Percentiles rank a stretch among this genome's conserved stretches.
Conservation (phyloP, 2,329 filamentous ascomycete genomes). For the Ceratocystiopsis sp. region DNA sequence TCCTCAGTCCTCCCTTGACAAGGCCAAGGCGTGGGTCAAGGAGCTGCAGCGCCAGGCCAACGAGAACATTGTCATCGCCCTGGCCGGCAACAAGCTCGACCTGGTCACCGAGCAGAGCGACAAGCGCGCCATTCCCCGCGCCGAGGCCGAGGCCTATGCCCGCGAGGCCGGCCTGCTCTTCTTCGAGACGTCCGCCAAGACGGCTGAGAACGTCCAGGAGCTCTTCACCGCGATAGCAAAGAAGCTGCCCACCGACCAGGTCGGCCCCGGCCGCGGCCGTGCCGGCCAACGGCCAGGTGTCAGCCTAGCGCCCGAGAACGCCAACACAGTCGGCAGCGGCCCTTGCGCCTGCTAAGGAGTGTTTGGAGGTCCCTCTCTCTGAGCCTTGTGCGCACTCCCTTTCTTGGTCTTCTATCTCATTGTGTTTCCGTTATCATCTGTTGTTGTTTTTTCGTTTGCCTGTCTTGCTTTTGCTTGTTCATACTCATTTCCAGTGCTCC, state of each 20-base stretch:
- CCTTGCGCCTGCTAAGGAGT: slow-evolving; percentile 35
- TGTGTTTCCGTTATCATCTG: too few species aligned
- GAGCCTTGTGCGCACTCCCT: too few species aligned
- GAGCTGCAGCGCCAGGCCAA: slow-evolving; percentile 97
- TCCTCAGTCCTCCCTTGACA: slow-evolving; percentile 76
- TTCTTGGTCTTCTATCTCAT: too few species aligned
- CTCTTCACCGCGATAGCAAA: slow-evolving; percentile 95
- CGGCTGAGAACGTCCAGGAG: slow-evolving; percentile 86
- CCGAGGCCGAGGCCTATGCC: slow-evolving; percentile 89
- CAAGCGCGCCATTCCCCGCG: slow-evolving; percentile 78
- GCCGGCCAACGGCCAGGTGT: slow-evolving; percentile 43
- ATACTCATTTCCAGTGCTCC: too few species aligned
- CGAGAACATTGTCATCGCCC: slow-evolving; percentile 97
- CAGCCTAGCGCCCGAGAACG: slow-evolving; percentile 36
- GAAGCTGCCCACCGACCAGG: slow-evolving; percentile 93
- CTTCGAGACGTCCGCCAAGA: slow-evolving; percentile 98
- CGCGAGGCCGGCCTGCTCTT: slow-evolving; percentile 86
- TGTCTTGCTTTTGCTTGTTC: too few species aligned
- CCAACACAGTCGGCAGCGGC: slow-evolving; percentile 38
- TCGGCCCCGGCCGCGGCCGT: slow-evolving; percentile 73
- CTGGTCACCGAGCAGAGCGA: slow-evolving; percentile 86
- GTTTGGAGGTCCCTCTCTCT: too few species aligned
- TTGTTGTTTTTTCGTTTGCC: too few species aligned
- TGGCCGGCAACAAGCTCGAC: slow-evolving; percentile 96
- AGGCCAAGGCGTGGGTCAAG: slow-evolving; percentile 98